A percentile compares a stretch with the other conserved stretches of the same genome.
Conservation (phyloP, 495 filamentous ascomycete species). For the Pseudoneurospora amorphoporcata region DNA sequence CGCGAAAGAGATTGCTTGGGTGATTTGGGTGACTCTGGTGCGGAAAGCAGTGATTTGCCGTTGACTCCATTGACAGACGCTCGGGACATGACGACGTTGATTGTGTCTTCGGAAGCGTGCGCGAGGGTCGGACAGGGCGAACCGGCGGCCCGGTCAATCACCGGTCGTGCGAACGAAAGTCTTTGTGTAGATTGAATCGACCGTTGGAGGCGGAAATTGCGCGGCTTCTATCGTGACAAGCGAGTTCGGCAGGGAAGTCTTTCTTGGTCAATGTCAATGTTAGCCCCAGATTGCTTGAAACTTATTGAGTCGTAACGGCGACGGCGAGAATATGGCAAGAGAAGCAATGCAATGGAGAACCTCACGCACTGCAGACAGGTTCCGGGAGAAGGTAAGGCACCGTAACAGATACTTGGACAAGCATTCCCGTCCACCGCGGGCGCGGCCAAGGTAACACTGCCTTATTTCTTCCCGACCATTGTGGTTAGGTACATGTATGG, state of each 20-base stretch:
- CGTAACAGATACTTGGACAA: background rate
- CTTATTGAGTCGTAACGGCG: background rate
- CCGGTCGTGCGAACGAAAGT: background rate
- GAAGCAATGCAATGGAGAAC: background rate
- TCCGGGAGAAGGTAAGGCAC: background rate
- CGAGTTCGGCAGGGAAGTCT: background rate
- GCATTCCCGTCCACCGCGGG: background rate
- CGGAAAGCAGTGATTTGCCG: slow-evolving; percentile 9
- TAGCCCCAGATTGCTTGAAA: background rate
- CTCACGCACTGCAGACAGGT: background rate
- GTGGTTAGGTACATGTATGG: background rate
- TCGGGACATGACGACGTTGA: slow-evolving; percentile 27
- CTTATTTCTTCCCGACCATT: background rate
- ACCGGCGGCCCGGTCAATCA: background rate
- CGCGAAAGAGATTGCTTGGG: slow-evolving; percentile 8
- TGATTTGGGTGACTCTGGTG: slow-evolving; percentile 1
- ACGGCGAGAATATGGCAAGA: background rate
- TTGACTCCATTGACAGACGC: slow-evolving; percentile 8
- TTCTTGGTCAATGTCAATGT: background rate
- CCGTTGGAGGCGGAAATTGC: background rate
- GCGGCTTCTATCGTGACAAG: background rate
- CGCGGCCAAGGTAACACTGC: background rate
- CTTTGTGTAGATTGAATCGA: background rate
- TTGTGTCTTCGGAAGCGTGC: slow-evolving; percentile 23
- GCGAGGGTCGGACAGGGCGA: slow-evolving; percentile 19